phyloP scores from a whole-genome alignment of 257 asterid genomes.

The Solanum verrucosum region DNA sequence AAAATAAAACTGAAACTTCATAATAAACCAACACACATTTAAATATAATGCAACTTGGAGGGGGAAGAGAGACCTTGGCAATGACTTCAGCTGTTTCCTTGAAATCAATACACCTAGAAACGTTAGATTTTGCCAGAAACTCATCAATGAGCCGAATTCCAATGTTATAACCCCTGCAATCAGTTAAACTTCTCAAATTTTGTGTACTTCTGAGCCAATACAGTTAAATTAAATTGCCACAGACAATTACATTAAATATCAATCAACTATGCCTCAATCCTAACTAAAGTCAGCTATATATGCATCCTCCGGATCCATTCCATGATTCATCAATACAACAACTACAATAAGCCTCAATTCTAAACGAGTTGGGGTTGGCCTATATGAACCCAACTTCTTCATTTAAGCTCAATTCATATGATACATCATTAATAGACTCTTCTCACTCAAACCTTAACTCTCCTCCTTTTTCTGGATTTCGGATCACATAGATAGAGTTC shows the following conservation, averaged over 20 bases:
- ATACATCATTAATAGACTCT: background rate
- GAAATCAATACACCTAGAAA: constrained; percentile 84
- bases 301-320: background rate
- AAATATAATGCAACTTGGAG: background rate
- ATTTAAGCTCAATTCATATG: background rate
- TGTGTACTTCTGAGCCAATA: background rate
- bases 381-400: background rate
- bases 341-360: background rate
- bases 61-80: constrained; percentile 54
- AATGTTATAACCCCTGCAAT: constrained; percentile 80
- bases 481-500: background rate
- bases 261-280: background rate
- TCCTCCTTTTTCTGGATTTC: background rate
- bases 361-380: background rate
- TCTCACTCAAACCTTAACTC: background rate
- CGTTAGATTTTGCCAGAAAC: constrained; percentile 85
- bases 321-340: background rate
- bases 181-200: background rate
- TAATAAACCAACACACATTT: background rate
- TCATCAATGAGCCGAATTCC: constrained; percentile 85
- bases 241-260: background rate
- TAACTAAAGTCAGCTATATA: background rate
- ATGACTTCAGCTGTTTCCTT: constrained; percentile 95
- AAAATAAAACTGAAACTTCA: background rate
- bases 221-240: background rate